phyloP scores from a whole-genome alignment of 768 basidiomycete species.

The Serendipita sp. region DNA sequence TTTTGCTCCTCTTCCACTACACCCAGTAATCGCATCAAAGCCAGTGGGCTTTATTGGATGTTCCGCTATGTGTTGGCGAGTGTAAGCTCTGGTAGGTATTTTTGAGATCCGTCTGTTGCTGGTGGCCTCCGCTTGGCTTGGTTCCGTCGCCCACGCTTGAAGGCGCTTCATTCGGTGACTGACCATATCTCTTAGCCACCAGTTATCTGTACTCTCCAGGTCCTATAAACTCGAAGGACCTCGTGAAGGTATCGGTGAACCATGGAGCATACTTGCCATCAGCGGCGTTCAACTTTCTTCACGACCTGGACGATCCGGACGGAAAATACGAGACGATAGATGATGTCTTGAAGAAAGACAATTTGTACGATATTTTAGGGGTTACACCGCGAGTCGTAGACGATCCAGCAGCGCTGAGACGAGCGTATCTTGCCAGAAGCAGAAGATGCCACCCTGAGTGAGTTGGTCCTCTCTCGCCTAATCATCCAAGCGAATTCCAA shows the following conservation, averaged over 20 bases:
- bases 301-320: background rate
- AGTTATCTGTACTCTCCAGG: background rate
- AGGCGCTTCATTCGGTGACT: background rate
- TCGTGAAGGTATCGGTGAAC: background rate
- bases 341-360: conserved; percentile 42
- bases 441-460: conserved; percentile 77
- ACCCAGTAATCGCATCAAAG: background rate
- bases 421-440: conserved; percentile 64
- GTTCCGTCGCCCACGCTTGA: no score
- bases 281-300: background rate
- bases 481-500: background rate
- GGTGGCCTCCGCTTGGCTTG: no score
- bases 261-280: background rate
- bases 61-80: conserved; percentile 3
- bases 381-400: conserved; percentile 32
- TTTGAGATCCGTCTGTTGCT: no score
- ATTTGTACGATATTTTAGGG: conserved; percentile 64
- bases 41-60: background rate
- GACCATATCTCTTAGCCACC: background rate
- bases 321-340: conserved; percentile 26
- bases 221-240: background rate
- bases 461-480: conserved; percentile 20
- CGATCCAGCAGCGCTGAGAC: conserved; percentile 48
- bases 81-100: background rate
- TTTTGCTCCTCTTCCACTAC: background rate